A percentile compares a stretch with the other conserved stretches of the same genome.
phyloP scores from a whole-genome alignment of 345 rosid genomes.

The Bruguiera parviflora region DNA sequence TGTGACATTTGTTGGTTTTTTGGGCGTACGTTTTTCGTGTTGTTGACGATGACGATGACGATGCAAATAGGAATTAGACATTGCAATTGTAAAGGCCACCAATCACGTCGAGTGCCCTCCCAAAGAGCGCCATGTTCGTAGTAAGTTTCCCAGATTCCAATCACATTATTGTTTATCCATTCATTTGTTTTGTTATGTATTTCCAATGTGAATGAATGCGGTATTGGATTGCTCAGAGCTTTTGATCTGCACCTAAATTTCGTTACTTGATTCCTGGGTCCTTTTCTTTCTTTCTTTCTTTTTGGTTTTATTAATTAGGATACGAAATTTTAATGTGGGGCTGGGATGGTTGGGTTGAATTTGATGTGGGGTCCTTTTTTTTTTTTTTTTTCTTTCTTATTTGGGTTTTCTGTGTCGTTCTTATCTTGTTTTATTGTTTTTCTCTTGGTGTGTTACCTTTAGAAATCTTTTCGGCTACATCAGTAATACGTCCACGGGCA shows the following conservation, averaged over 20 bases:
- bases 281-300: neutral
- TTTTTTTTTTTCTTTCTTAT: neutral
- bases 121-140: conserved; percentile 92
- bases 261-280: neutral
- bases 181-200: too few species aligned
- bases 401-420: neutral
- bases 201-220: neutral
- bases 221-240: neutral
- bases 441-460: neutral
- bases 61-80: conserved; percentile 65
- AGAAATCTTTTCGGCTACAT: conserved; percentile 90
- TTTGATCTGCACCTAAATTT: neutral
- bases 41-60: neutral
- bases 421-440: neutral
- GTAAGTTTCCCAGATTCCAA: conserved; percentile 36
- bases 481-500: conserved; percentile 80
- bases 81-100: conserved; percentile 94
- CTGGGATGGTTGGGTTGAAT: neutral
- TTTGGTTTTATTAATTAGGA: neutral
- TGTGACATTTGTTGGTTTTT: conserved; percentile 1
- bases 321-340: too few species aligned
- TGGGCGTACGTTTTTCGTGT: too few species aligned
- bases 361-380: neutral
- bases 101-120: conserved; percentile 95
- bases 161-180: neutral